Percentiles rank a stretch among this genome's conserved stretches.
Evolutionary conservation across 1,284 basidiomycete genomes (phyloP).

Genomic region (Trametes versicolor): DNA sequence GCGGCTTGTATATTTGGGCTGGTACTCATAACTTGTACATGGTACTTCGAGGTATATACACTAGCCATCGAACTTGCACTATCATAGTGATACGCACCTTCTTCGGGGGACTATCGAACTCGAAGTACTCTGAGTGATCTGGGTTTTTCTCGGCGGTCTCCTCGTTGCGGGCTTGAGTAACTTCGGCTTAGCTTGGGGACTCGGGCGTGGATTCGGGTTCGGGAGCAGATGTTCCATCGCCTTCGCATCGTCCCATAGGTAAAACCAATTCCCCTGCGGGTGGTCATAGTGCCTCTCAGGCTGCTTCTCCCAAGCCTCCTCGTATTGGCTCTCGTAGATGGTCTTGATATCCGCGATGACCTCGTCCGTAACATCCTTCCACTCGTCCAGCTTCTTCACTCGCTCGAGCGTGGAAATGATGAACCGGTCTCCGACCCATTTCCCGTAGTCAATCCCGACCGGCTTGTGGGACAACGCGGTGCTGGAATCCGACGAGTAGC

Average conservation of each 20-base stretch:
- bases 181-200: too few relatives aligned
- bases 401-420: constrained; percentile 14
- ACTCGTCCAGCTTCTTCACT: not conserved
- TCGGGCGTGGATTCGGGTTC: too few relatives aligned
- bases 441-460: not conserved
- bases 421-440: constrained; percentile 24
- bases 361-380: constrained; percentile 20
- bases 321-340: not conserved
- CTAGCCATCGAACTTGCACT: too few relatives aligned
- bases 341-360: constrained; percentile 8
- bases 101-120: too few relatives aligned
- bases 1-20: too few relatives aligned
- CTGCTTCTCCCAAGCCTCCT: not conserved
- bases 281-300: not conserved
- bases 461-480: not conserved
- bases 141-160: too few relatives aligned
- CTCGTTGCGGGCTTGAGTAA: too few relatives aligned
- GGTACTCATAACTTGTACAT: too few relatives aligned
- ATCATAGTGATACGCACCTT: too few relatives aligned
- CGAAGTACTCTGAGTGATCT: too few relatives aligned
- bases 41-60: too few relatives aligned
- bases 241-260: not conserved
- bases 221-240: not conserved
- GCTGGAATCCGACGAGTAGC: not conserved
- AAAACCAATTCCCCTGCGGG: not conserved